Conservation (phyloP, 768 basidiomycete genomes). For the Zangia roseola region DNA sequence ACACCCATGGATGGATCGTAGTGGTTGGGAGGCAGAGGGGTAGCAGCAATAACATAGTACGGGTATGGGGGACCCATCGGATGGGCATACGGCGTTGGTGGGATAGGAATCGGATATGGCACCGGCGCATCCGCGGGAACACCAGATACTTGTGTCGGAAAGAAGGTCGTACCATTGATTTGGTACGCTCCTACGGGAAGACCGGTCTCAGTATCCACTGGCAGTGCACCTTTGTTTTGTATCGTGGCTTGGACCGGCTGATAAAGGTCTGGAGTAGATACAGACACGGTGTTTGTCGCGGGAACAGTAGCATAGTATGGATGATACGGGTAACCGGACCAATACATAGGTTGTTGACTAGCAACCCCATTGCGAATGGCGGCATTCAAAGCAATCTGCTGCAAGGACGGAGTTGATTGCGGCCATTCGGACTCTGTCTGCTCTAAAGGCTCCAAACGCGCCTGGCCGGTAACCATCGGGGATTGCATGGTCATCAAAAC, state of each 20-base stretch:
- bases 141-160: conserved; percentile 8
- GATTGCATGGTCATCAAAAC: conserved; percentile 20
- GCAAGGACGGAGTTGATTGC: conserved; percentile 31
- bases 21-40: conserved; percentile 1
- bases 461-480: conserved; percentile 5
- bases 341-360: conserved; percentile 16
- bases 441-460: conserved; percentile 19
- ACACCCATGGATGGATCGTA: not conserved
- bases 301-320: conserved; percentile 31
- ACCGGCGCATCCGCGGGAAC: conserved; percentile 1
- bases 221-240: not conserved
- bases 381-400: not conserved
- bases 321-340: conserved; percentile 20
- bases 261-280: not conserved
- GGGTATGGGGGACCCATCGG: conserved; percentile 5
- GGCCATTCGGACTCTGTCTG: conserved; percentile 33
- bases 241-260: not conserved
- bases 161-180: conserved; percentile 32
- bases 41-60: conserved; percentile 9
- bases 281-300: conserved; percentile 6
- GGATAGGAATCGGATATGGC: conserved; percentile 6
- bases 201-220: not conserved
- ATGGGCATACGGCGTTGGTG: conserved; percentile 6
- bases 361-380: not conserved
- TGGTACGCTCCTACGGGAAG: conserved; percentile 21